These are phyloP conservation scores for Funneliformis geosporum DNA, from an alignment of 192 early-diverging fungal species.

Conservation along the genomic window DNA sequence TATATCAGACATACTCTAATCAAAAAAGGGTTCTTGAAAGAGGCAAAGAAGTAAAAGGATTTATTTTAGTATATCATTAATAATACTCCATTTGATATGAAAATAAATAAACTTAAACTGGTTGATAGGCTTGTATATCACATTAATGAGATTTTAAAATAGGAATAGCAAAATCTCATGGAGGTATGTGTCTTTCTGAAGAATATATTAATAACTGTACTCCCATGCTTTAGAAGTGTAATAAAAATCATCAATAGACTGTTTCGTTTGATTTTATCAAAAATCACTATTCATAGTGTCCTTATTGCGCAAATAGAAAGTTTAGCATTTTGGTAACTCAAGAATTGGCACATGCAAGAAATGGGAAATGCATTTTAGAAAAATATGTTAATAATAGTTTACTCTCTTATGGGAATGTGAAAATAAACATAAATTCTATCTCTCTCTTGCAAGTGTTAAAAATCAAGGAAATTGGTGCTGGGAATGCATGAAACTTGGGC, in stretches of 20 bases:
- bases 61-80: no score
- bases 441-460: constrained; percentile 19
- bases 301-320: constrained; percentile 9
- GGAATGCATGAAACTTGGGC: constrained; percentile 16
- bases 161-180: background rate
- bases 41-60: no score
- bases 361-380: background rate
- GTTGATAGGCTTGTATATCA: no score
- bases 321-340: constrained; percentile 3
- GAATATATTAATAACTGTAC: background rate
- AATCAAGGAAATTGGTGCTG: background rate
- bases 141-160: no score
- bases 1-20: no score
- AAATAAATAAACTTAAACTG: no score
- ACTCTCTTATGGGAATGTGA: constrained; percentile 13
- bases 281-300: constrained; percentile 1
- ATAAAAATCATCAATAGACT: constrained; percentile 4
- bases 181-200: background rate
- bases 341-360: background rate
- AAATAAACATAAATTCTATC: constrained; percentile 20
- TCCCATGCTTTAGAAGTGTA: background rate
- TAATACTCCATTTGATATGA: no score
- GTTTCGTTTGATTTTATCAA: background rate
- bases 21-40: no score
- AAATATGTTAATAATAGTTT: constrained; percentile 6